Conservation (phyloP, 192 early-diverging fungal species). For the Powellomyces hirtus region DNA sequence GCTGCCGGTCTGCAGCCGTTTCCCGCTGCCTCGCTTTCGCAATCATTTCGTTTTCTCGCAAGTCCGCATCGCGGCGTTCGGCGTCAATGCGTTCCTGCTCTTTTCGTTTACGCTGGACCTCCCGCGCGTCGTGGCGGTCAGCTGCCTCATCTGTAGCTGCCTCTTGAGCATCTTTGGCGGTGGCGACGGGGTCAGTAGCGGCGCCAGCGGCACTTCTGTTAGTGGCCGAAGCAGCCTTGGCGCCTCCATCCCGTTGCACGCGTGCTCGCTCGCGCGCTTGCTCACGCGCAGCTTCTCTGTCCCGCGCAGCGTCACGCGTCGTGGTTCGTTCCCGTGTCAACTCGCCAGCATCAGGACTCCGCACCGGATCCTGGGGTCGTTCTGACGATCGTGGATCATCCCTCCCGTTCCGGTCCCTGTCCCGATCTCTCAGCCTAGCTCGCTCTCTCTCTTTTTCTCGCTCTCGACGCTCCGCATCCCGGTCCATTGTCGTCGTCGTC, state of each 20-base stretch:
- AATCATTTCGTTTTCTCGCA: slow-evolving; percentile 17
- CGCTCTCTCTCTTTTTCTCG: slow-evolving; percentile 15
- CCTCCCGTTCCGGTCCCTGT: slow-evolving; percentile 17
- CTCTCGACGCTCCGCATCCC: slow-evolving; percentile 3
- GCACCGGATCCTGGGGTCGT: no score
- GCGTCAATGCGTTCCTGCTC: slow-evolving; percentile 21
- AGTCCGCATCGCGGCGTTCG: slow-evolving; percentile 11
- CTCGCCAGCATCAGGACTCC: no score
- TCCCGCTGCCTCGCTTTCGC: slow-evolving; percentile 10
- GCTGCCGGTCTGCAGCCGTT: slow-evolving; percentile 4
- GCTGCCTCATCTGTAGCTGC: neutral
- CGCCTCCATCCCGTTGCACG: neutral
- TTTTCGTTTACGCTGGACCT: slow-evolving; percentile 8
- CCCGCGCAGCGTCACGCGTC: slow-evolving; percentile 9
- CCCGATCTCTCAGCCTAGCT: neutral
- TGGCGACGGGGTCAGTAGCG: neutral
- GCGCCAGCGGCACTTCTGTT: neutral
- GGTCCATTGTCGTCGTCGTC: no score
- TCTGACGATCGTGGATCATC: no score
- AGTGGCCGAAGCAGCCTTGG: neutral
- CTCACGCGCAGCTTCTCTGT: neutral
- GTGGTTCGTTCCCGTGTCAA: slow-evolving; percentile 4
- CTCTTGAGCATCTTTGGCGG: neutral
- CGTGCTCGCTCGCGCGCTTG: neutral
- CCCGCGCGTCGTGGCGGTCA: slow-evolving; percentile 14